These are phyloP conservation scores for Barbarea vulgaris DNA, from an alignment of 345 rosid genomes.

Conservation along the genomic window DNA sequence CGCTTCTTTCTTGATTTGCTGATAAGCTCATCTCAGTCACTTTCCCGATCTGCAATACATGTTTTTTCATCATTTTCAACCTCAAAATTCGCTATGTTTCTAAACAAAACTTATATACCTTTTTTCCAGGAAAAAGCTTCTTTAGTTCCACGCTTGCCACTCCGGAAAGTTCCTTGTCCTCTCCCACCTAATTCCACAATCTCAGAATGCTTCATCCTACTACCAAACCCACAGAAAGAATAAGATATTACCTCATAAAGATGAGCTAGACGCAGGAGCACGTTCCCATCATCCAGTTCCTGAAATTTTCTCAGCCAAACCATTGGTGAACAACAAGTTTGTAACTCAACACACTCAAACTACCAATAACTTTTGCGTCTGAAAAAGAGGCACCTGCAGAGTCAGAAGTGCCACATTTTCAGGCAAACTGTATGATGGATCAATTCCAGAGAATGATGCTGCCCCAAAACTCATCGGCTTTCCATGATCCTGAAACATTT, in stretches of 20 bases:
- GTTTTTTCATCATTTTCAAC: background rate
- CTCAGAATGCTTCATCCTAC: slow-evolving; percentile 27
- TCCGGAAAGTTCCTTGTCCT: slow-evolving; percentile 75
- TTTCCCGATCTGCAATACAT: slow-evolving; percentile 53
- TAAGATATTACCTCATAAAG: slow-evolving; percentile 62
- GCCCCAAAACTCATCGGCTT: slow-evolving; percentile 58
- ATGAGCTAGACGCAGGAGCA: slow-evolving; percentile 89
- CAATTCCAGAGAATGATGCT: slow-evolving; percentile 73
- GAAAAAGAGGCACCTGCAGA: slow-evolving; percentile 61
- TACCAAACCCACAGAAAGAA: slow-evolving; percentile 24
- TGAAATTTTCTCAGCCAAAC: slow-evolving; percentile 35
- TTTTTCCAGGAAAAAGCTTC: slow-evolving; percentile 58
- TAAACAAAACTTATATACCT: slow-evolving; percentile 44
- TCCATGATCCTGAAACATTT: slow-evolving; percentile 60
- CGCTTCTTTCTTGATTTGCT: slow-evolving; percentile 79
- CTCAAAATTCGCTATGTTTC: background rate
- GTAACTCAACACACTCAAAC: slow-evolving; percentile 2
- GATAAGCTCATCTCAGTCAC: slow-evolving; percentile 79
- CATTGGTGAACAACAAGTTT: slow-evolving; percentile 27
- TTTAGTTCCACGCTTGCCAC: slow-evolving; percentile 68
- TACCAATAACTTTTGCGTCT: slow-evolving; percentile 5
- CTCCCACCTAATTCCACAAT: slow-evolving; percentile 54
- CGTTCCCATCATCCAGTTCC: slow-evolving; percentile 80
- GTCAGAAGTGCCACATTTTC: slow-evolving; percentile 81
- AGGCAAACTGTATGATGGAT: slow-evolving; percentile 76